These are phyloP conservation scores for Waltergamsia citrina DNA, from an alignment of 2,329 filamentous ascomycete species.

Conservation along the genomic window DNA sequence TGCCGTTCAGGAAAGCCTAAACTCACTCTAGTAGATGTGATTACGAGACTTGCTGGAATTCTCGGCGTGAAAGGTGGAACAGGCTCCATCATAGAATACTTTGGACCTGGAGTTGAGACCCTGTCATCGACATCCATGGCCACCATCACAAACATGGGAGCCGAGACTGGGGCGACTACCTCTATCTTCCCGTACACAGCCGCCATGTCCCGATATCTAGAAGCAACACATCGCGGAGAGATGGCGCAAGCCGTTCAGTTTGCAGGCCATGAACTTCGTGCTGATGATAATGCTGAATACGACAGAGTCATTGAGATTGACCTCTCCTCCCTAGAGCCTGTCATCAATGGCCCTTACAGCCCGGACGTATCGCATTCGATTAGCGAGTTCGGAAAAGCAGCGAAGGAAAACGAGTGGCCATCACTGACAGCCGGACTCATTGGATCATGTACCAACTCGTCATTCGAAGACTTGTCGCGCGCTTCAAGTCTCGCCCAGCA, in stretches of 20 bases:
- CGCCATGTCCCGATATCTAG: slow-evolving; percentile 93
- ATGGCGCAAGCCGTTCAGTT: slow-evolving; percentile 84
- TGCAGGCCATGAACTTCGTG: slow-evolving; percentile 77
- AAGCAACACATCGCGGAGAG: slow-evolving; percentile 77
- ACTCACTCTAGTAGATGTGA: slow-evolving; percentile 59
- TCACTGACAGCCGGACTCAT: slow-evolving; percentile 96
- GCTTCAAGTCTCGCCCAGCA: slow-evolving; percentile 86
- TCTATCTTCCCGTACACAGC: slow-evolving; percentile 98
- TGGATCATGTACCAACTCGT: slow-evolving; percentile 93
- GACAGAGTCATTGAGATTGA: slow-evolving; percentile 96
- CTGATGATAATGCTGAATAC: slow-evolving; percentile 88
- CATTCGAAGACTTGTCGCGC: slow-evolving; percentile 83
- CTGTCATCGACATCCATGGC: slow-evolving; percentile 81
- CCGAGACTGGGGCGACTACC: slow-evolving; percentile 64
- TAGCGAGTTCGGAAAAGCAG: slow-evolving; percentile 91
- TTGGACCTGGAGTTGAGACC: slow-evolving; percentile 65
- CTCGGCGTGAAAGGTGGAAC: slow-evolving; percentile 97
- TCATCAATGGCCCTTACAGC: slow-evolving; percentile 98
- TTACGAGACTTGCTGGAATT: slow-evolving; percentile 93
- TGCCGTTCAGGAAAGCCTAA: background rate
- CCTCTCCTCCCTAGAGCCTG: slow-evolving; percentile 81
- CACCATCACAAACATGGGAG: slow-evolving; percentile 64
- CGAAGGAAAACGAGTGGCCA: slow-evolving; percentile 93
- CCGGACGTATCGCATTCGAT: slow-evolving; percentile 96
- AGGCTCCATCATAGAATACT: slow-evolving; percentile 82